Base-by-base conservation (phyloP, 176 grass and related monocot genomes). In the Metroxylon sagu region DNA sequence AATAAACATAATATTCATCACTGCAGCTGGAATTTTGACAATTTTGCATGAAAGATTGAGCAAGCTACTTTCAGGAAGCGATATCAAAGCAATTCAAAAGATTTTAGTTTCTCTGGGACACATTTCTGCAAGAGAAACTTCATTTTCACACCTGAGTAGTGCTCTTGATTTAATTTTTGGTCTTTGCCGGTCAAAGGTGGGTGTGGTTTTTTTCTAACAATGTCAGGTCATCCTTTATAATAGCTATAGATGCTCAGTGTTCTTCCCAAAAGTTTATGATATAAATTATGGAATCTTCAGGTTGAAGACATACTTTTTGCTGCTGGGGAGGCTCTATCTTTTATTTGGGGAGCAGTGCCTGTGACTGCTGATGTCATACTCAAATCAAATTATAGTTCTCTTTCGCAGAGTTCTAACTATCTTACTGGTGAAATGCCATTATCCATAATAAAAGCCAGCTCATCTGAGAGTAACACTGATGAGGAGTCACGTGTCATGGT, bases 261-360 rank as follows among this genome's bases (percentile, higher is more conserved):
- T 50, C 17, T 59, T 56, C 5, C 66, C 18, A 10, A 59, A 12
- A 68, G 5, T 56, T 65, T 56, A 21, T 31, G 27, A 66, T 30
- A 50, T 26, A 16, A 56, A 18, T 26, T 63, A 50, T 65, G 29
- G 17, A 63, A 48, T 69, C 43, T 71, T 73, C 49, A 95, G 91
- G 91, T 95, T 8, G 91, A 95, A 80, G 86, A 95, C 74, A 76
- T 95, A 50, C 86, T 95, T 68, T 95, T 95, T 84, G 75, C 91
- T 74, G 81, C 83, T 29, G 91, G 90, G 2, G 91, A 95, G 71
- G 91, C 91, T 50, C 59, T 90, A 67, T 90, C 86, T 79, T 95
- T 90, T 76, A 95, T 95, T 90, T 95, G 91, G 91, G 86, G 86
- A 28, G 80, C 85, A 67, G 80, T 95, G 64, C 83, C 91, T 62